These are phyloP conservation scores for Metarhizium anisopliae DNA, from an alignment of 2,329 filamentous ascomycete species.

Conservation along the genomic window DNA sequence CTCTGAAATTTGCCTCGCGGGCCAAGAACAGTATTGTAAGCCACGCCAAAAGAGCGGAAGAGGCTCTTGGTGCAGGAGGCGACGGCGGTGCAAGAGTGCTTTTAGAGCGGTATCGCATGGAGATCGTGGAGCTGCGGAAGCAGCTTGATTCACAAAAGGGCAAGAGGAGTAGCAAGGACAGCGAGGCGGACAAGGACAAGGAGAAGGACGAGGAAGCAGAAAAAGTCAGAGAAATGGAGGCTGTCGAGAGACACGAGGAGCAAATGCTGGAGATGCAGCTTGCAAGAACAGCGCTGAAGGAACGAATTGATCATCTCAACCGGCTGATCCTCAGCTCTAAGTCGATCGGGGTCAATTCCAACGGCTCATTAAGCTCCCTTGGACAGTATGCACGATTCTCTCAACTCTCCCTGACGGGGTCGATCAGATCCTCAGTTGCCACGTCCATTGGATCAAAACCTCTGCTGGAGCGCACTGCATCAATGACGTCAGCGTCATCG, in stretches of 20 bases:
- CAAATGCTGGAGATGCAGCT: slow-evolving; percentile 99
- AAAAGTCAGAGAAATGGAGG: slow-evolving; percentile 66
- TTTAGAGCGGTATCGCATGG: slow-evolving; percentile 85
- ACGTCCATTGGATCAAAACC: slow-evolving; percentile 46
- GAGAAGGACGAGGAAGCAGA: slow-evolving; percentile 61
- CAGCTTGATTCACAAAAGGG: slow-evolving; percentile 79
- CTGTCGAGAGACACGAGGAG: slow-evolving; percentile 82
- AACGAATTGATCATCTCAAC: slow-evolving; percentile 95
- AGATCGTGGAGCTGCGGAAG: slow-evolving; percentile 72
- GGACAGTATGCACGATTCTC: slow-evolving; percentile 55
- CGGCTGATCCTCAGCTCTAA: slow-evolving; percentile 92
- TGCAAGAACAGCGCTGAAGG: slow-evolving; percentile 88
- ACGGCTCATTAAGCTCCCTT: slow-evolving; percentile 61
- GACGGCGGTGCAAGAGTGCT: slow-evolving; percentile 82
- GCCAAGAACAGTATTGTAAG: slow-evolving; percentile 98
- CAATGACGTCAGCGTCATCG: slow-evolving; percentile 55
- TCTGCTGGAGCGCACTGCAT: slow-evolving; percentile 54
- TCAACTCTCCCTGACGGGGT: slow-evolving; percentile 44
- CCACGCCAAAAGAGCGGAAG: slow-evolving; percentile 89
- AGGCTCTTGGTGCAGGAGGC: slow-evolving; percentile 70
- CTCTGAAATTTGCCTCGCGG: slow-evolving; percentile 89
- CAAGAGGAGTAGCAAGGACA: slow-evolving; percentile 49
- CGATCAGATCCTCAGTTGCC: slow-evolving; percentile 60
- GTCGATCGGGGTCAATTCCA: slow-evolving; percentile 83
- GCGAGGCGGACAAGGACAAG: slow-evolving; percentile 45